These are phyloP conservation scores for Syzygium grande DNA, from an alignment of 345 rosid species.

Conservation along the genomic window DNA sequence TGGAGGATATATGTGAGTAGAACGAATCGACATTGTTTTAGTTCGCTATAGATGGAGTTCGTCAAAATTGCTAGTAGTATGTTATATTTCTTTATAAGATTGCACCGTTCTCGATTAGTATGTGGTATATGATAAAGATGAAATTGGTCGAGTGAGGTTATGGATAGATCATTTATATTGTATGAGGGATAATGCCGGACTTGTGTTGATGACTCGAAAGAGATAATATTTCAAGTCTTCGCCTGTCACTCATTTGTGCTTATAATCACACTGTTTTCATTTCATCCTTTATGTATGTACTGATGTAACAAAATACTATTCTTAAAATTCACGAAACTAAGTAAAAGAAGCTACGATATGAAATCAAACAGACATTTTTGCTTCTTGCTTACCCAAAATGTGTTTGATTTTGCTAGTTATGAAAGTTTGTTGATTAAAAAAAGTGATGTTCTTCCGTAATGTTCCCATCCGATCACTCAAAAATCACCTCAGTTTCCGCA, in stretches of 20 bases:
- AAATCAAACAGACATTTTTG: neutral
- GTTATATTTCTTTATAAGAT: too few relatives aligned
- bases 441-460: neutral
- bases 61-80: too few relatives aligned
- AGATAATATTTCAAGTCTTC: neutral
- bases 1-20: too few relatives aligned
- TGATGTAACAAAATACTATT: neutral
- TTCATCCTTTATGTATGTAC: neutral
- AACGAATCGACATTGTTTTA: too few relatives aligned
- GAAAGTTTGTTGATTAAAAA: neutral
- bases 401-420: neutral
- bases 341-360: neutral
- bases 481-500: neutral
- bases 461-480: neutral
- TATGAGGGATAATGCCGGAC: rapidly evolving
- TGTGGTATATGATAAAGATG: too few relatives aligned
- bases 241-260: neutral
- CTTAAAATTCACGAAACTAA: neutral
- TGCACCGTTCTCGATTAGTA: too few relatives aligned
- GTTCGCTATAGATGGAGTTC: too few relatives aligned
- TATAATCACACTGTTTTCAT: neutral
- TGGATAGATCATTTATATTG: neutral
- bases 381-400: neutral
- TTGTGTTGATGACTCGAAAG: neutral
- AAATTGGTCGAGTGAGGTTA: neutral